Base-by-base conservation (phyloP, 2,329 filamentous ascomycete genomes). In the Colletotrichum siamense region DNA sequence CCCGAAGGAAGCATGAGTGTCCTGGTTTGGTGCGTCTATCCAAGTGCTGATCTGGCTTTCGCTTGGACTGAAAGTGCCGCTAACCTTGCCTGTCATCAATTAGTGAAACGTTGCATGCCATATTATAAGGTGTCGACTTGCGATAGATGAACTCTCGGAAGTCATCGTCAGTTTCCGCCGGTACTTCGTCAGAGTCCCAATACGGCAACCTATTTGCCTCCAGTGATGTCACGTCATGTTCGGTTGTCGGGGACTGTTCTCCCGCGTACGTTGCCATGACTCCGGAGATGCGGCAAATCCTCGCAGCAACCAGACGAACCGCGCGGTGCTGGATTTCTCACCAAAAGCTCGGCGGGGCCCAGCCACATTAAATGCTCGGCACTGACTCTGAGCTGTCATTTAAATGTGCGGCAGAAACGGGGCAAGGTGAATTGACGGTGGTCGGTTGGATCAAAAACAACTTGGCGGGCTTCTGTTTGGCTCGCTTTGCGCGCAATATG, bases 171-270 rank as follows among this genome's bases (percentile, higher is more conserved):
- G n/a, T 49, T 1, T 49, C 44, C 1, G 9, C 44, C 1, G 44
- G n/a, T 0, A 52, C 44, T 52, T 52, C n/a, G 4, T n/a, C n/a
- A n/a, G n/a, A n/a, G 10, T 52, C 44, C 44, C 44, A 52, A 0
- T 22, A 52, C 8, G 6, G 0, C 1, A 3, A 3, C n/a, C 1
- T 8, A 6, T 22, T 52, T 12, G n/a, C n/a, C 3, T 5, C 39
- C 7, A n/a, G 2, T 3, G 39, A 9, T 7, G n/a, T 2, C n/a
- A 22, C n/a, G n/a, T 52, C 2, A 22, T 1, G 9, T 13, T 52
- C 44, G 44, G 44, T 13, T 4, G 6, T 0, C 44, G 44, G 22
- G 6, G 55, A 6, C 22, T 0, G 55, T 2, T 59, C 15, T 3
- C 2, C 2, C 15, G 2, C 24, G 8, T 59, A 4, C 5, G 0